Percentiles rank a stretch among this genome's conserved stretches.
phyloP scores from a whole-genome alignment of 768 basidiomycete genomes.

The Kwoniella heveanensis region DNA sequence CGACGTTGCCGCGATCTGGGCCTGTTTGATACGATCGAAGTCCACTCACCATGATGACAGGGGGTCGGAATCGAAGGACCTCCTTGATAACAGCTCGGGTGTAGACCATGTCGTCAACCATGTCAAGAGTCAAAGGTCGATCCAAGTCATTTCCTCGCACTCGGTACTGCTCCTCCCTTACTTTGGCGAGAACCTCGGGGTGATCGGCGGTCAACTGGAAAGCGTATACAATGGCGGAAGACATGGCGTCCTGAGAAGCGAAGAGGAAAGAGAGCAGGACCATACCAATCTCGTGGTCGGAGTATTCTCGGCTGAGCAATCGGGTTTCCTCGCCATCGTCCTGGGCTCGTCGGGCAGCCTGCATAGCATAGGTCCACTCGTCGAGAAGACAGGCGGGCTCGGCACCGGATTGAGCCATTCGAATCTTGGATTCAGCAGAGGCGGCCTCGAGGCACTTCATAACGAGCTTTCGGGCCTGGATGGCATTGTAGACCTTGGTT shows the following conservation, averaged over 20 bases:
- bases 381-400: conserved; percentile 90
- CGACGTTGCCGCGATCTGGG: no score
- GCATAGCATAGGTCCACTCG: conserved; percentile 78
- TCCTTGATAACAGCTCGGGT: conserved; percentile 91
- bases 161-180: conserved; percentile 84
- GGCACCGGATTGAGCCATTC: conserved; percentile 71
- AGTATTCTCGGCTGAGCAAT: conserved; percentile 67
- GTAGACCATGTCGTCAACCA: conserved; percentile 90
- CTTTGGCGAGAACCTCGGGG: conserved; percentile 82
- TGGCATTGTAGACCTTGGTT: conserved; percentile 92
- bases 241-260: conserved; percentile 97
- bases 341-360: conserved; percentile 59
- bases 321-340: conserved; percentile 67
- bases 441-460: conserved; percentile 70
- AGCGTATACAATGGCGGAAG: conserved; percentile 88
- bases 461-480: conserved; percentile 83
- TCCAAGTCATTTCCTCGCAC: conserved; percentile 77
- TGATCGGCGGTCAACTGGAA: conserved; percentile 96
- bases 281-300: conserved; percentile 93
- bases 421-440: conserved; percentile 73
- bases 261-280: conserved; percentile 96
- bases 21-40: no score
- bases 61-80: conserved; percentile 84
- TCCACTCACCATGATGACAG: conserved; percentile 83
- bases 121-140: conserved; percentile 77